A percentile compares a stretch with the other conserved stretches of the same genome.
These are phyloP conservation scores for Mycosarcoma mackinlayi DNA, from an alignment of 1,284 basidiomycete species.

Conservation along the genomic window DNA sequence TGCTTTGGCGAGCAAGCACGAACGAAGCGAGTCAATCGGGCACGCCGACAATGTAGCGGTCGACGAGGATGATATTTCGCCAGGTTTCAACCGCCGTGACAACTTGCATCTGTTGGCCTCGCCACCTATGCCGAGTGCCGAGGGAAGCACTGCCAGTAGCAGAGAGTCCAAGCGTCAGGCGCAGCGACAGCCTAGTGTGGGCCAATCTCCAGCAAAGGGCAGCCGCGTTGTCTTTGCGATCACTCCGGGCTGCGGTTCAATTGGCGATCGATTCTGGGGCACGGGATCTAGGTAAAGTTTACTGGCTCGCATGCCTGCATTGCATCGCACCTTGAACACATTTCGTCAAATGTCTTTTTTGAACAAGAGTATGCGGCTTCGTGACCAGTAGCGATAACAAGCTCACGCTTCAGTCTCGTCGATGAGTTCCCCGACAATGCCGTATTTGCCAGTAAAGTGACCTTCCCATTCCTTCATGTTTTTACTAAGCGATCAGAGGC, in stretches of 20 bases:
- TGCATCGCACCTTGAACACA: background rate
- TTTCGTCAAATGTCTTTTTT: background rate
- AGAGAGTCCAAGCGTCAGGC: background rate
- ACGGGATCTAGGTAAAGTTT: slow-evolving; percentile 37
- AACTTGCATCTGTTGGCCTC: slow-evolving; percentile 29
- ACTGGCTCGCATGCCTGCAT: background rate
- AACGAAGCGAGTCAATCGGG: slow-evolving; percentile 3
- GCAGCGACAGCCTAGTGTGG: slow-evolving; percentile 16
- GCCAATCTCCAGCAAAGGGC: slow-evolving; percentile 19
- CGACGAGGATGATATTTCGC: slow-evolving; percentile 41
- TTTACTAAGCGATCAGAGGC: slow-evolving; percentile 21
- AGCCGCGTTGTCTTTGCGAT: slow-evolving; percentile 63
- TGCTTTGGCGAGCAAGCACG: slow-evolving; percentile 8
- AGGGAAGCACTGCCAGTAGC: slow-evolving; percentile 11
- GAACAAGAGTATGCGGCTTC: background rate
- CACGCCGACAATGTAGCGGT: slow-evolving; percentile 16
- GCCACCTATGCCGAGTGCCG: slow-evolving; percentile 24
- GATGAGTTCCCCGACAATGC: slow-evolving; percentile 63
- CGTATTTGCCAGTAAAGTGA: slow-evolving; percentile 65
- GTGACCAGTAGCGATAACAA: background rate
- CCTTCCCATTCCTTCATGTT: slow-evolving; percentile 62
- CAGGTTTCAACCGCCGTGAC: slow-evolving; percentile 19
- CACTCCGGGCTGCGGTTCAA: slow-evolving; percentile 61
- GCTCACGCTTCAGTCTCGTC: slow-evolving; percentile 47
- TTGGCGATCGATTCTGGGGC: slow-evolving; percentile 65